Conservation (phyloP, 2,329 filamentous ascomycete species). For the Colletotrichum orbiculare region DNA sequence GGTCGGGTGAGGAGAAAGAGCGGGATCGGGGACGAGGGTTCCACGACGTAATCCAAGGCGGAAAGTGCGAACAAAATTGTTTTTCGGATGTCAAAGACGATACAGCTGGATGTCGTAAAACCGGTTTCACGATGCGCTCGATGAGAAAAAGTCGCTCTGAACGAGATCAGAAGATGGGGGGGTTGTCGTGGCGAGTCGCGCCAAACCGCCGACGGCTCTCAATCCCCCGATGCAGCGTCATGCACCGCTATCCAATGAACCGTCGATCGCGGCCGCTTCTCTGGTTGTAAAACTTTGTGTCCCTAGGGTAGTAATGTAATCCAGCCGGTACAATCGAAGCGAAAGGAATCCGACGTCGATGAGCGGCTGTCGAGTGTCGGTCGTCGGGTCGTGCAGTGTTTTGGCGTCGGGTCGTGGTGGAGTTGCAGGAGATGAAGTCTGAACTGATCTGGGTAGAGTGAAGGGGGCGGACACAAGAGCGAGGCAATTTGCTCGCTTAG, state of each 20-base stretch:
- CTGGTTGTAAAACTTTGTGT: conserved; percentile 12
- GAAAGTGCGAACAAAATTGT: conserved; percentile 31
- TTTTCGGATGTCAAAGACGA: conserved; percentile 7
- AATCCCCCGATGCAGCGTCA: conserved; percentile 48
- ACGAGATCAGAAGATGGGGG: conserved; percentile 38
- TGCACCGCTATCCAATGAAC: conserved; percentile 41
- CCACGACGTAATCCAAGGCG: conserved; percentile 27
- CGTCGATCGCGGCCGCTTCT: conserved; percentile 23
- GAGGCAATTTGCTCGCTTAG: conserved; percentile 38
- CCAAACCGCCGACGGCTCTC: conserved; percentile 51
- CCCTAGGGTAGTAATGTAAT: conserved; percentile 10
- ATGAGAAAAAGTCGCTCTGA: conserved; percentile 31
- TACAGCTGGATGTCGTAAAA: conserved; percentile 12
- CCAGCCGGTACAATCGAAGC: conserved; percentile 25
- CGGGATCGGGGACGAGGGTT: conserved; percentile 31
- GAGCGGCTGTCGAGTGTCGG: conserved; percentile 29
- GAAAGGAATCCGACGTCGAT: conserved; percentile 29
- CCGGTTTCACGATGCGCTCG: conserved; percentile 38
- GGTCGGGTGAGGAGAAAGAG: conserved; percentile 42
- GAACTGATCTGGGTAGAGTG: conserved; percentile 36
- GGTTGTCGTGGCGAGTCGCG: conserved; percentile 50
- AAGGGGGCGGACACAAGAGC: conserved; percentile 37
- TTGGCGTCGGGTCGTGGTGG: conserved; percentile 35
- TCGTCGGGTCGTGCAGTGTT: conserved; percentile 33
- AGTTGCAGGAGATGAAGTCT: conserved; percentile 38